Evolutionary conservation across 2,329 filamentous ascomycete genomes (phyloP).

Genomic region (Clarireedia sp.): DNA sequence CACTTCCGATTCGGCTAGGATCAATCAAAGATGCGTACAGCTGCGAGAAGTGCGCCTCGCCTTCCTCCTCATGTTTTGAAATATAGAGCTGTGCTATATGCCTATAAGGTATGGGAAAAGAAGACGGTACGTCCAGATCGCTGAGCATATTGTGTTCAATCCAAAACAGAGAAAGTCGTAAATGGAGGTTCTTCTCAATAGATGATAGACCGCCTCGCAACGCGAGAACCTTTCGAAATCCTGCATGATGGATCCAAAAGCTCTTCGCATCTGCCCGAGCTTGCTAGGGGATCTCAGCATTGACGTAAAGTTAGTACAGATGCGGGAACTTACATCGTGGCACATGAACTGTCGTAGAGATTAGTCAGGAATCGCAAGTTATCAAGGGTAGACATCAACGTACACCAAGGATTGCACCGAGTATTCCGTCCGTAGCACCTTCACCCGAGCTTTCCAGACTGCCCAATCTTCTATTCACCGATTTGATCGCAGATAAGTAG

Average conservation of each 20-base stretch:
- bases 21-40: neutral
- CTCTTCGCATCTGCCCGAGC: neutral
- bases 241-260: neutral
- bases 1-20: neutral
- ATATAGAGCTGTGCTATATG: neutral
- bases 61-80: neutral
- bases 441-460: neutral
- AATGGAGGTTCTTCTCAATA: neutral
- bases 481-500: neutral
- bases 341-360: neutral
- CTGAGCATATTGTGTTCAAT: conserved; percentile 3
- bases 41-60: neutral
- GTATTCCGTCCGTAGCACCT: neutral
- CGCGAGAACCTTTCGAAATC: neutral
- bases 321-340: neutral
- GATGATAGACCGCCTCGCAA: neutral
- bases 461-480: neutral
- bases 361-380: neutral
- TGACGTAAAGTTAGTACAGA: neutral
- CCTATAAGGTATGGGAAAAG: neutral
- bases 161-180: conserved; percentile 2
- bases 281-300: neutral
- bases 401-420: conserved; percentile 1
- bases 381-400: neutral
- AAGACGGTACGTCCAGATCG: neutral